Conservation (phyloP, 1,284 basidiomycete species). For the Dichomitus squalens region DNA sequence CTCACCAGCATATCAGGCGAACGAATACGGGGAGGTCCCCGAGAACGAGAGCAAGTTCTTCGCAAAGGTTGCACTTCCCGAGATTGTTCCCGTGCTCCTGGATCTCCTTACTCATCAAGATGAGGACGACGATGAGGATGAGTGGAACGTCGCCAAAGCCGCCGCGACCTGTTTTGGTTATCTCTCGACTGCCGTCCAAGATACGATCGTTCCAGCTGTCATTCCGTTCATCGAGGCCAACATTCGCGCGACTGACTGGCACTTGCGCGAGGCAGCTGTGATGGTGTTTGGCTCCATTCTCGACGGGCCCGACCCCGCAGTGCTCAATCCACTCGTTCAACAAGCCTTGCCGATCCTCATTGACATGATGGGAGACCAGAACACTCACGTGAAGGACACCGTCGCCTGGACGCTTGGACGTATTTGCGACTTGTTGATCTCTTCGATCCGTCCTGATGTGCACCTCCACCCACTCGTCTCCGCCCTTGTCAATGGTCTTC, state of each 20-base stretch:
- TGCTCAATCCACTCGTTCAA: constrained; percentile 89
- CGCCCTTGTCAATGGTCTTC: constrained; percentile 82
- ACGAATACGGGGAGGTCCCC: constrained; percentile 90
- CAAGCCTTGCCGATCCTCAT: constrained; percentile 95
- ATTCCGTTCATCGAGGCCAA: constrained; percentile 98
- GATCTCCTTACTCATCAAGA: constrained; percentile 91
- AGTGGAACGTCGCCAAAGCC: constrained; percentile 99
- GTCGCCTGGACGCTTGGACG: constrained; percentile 97
- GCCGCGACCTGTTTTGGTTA: constrained; percentile 92
- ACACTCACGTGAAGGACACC: constrained; percentile 92
- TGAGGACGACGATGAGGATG: constrained; percentile 97
- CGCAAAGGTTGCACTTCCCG: constrained; percentile 91
- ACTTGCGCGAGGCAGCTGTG: constrained; percentile 93
- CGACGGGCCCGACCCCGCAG: constrained; percentile 89
- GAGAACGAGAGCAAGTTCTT: constrained; percentile 90
- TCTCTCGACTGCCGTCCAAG: constrained; percentile 89
- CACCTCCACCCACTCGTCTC: constrained; percentile 86
- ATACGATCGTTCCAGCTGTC: constrained; percentile 89
- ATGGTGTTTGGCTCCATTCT: constrained; percentile 99
- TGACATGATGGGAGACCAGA: constrained; percentile 91
- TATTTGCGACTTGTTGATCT: constrained; percentile 90
- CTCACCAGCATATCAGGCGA: constrained; percentile 56
- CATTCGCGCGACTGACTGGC: constrained; percentile 94
- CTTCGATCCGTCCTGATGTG: constrained; percentile 87
- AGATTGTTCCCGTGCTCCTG: constrained; percentile 93